These are phyloP conservation scores for Azolla pinnata DNA, from an alignment of 75 land plant genomes.

Conservation along the genomic window DNA sequence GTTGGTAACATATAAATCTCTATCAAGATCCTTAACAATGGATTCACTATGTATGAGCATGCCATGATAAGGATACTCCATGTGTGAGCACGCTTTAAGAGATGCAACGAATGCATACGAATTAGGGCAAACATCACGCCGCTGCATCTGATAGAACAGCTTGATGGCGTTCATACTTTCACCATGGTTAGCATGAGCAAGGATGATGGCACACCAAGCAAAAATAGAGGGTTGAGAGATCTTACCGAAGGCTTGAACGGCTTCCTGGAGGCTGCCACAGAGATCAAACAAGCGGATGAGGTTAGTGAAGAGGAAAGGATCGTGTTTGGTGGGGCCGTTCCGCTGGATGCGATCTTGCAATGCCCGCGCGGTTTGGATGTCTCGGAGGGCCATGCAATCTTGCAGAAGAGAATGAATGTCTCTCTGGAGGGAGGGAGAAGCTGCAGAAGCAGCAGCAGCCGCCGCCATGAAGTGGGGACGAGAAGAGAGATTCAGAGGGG, in stretches of 20 bases:
- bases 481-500: too few species aligned
- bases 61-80: not conserved
- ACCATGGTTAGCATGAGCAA: constrained; percentile 29
- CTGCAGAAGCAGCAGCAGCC: too few species aligned
- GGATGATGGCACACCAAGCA: constrained; percentile 23
- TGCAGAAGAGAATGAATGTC: too few species aligned
- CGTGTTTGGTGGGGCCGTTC: too few species aligned
- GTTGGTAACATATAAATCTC: not conserved
- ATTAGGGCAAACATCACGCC: not conserved
- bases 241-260: constrained; percentile 7
- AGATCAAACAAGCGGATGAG: constrained; percentile 23
- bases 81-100: not conserved
- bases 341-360: too few species aligned
- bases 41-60: not conserved
- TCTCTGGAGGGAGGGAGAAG: too few species aligned
- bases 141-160: not conserved
- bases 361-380: too few species aligned
- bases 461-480: too few species aligned
- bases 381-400: too few species aligned
- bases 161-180: not conserved
- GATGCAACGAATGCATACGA: not conserved
- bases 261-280: constrained; percentile 14
- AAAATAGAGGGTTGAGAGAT: constrained; percentile 10
- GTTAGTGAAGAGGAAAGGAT: too few species aligned
- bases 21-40: not conserved